Evolutionary conservation across 192 early-diverging fungal species (phyloP).

Genomic region (Coemansia interrupta): DNA sequence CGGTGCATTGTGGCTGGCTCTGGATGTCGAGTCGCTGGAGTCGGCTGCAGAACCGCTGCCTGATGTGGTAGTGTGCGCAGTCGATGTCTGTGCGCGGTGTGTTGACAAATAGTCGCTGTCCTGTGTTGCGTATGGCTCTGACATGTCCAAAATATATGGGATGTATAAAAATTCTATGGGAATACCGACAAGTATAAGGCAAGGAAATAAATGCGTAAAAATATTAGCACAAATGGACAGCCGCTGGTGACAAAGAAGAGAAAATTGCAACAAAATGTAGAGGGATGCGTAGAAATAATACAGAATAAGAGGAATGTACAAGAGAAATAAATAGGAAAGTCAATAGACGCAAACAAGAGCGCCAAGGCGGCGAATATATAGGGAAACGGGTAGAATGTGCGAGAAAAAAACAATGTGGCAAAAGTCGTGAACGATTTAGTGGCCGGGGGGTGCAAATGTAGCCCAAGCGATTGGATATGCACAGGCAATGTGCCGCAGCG

Average conservation of each 20-base stretch:
- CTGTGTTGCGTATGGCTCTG: conserved; percentile 46
- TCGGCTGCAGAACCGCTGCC: conserved; percentile 2
- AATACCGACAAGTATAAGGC: neutral
- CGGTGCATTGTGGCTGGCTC: neutral
- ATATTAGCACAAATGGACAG: neutral
- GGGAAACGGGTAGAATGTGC: neutral
- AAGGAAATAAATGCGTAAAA: neutral
- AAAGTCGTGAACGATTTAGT: conserved; percentile 2
- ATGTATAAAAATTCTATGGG: neutral
- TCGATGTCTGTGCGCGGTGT: conserved; percentile 28
- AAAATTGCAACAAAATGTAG: neutral
- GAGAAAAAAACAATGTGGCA: conserved; percentile 2
- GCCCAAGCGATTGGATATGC: conserved; percentile 14
- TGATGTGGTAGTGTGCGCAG: conserved; percentile 15
- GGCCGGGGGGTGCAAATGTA: neutral
- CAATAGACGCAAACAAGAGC: neutral
- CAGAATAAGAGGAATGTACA: neutral
- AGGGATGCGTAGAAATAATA: neutral
- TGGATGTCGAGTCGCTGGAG: conserved; percentile 3
- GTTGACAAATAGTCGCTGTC: conserved; percentile 48
- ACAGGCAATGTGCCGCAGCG: conserved; percentile 12
- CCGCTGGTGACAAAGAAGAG: neutral
- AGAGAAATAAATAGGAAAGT: no score
- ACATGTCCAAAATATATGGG: conserved; percentile 16
- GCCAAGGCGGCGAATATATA: conserved; percentile 1